A percentile compares a stretch with the other conserved stretches of the same genome.
These are phyloP conservation scores for Larix sibirica DNA, from an alignment of 83 land plant species.

Conservation along the genomic window DNA sequence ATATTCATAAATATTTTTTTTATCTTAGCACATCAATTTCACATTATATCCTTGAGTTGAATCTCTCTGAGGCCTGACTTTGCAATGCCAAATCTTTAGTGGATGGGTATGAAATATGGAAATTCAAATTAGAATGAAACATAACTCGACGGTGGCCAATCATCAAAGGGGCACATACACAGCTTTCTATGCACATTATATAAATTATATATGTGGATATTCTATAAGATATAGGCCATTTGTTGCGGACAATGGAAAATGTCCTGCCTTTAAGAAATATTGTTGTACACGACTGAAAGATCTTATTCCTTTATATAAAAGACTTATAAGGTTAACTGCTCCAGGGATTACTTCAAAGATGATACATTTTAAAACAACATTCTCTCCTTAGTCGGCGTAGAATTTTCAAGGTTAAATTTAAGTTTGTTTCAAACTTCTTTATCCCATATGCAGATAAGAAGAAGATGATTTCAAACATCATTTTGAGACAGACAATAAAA, in stretches of 20 bases:
- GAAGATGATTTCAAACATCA: not conserved
- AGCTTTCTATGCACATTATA: too few relatives aligned
- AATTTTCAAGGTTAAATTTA: not conserved
- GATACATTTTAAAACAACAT: not conserved
- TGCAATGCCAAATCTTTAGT: not conserved
- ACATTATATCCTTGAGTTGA: conserved; percentile 14
- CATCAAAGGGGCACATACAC: too few relatives aligned
- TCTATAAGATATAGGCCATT: too few relatives aligned
- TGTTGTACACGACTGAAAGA: not conserved
- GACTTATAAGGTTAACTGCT: not conserved
- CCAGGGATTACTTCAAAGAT: not conserved
- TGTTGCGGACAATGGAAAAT: too few relatives aligned
- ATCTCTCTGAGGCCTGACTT: conserved; percentile 8
- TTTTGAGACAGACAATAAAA: not conserved
- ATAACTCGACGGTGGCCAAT: too few relatives aligned
- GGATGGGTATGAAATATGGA: conserved; percentile 18
- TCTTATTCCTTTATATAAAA: not conserved
- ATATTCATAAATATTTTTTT: conserved; percentile 30
- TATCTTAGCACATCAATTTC: conserved; percentile 24
- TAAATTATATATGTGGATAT: too few relatives aligned
- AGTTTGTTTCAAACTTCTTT: not conserved
- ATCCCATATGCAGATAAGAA: not conserved
- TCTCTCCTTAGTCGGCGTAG: too few relatives aligned
- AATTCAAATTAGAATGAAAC: conserved; percentile 1
- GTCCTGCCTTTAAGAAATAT: too few relatives aligned